These are phyloP conservation scores for Eucalyptus sp. DNA, from an alignment of 345 rosid species.

Conservation along the genomic window DNA sequence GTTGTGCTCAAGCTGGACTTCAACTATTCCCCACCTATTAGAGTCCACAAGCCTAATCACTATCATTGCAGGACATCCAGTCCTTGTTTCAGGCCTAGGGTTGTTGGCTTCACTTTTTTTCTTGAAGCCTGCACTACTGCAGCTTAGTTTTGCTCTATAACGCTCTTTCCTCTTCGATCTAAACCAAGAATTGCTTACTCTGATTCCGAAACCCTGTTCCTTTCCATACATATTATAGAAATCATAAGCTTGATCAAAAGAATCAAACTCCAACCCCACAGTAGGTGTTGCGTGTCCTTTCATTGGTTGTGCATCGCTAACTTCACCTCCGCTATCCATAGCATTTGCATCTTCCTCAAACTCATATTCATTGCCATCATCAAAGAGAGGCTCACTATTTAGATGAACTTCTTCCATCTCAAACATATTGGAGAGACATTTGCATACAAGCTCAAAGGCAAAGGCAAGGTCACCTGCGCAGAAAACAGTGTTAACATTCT, in stretches of 20 bases:
- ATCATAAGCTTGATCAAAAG: conserved; percentile 74
- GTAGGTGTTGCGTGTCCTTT: conserved; percentile 37
- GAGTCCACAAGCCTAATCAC: conserved; percentile 55
- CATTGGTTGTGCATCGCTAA: conserved; percentile 12
- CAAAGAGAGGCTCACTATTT: conserved; percentile 25
- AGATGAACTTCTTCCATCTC: conserved; percentile 50
- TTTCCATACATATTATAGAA: conserved; percentile 66
- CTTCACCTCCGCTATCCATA: background rate
- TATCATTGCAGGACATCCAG: conserved; percentile 83
- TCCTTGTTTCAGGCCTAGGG: conserved; percentile 71
- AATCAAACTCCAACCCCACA: conserved; percentile 72
- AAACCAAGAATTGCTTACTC: conserved; percentile 81
- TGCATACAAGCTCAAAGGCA: background rate
- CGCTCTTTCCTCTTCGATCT: conserved; percentile 76
- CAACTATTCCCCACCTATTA: conserved; percentile 65
- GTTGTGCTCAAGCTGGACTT: conserved; percentile 73
- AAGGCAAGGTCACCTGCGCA: background rate
- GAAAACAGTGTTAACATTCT: background rate
- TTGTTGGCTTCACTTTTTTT: conserved; percentile 53
- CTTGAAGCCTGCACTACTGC: conserved; percentile 89
- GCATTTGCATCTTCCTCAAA: conserved; percentile 7
- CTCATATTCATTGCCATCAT: conserved; percentile 23
- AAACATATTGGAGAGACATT: background rate
- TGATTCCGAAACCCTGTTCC: conserved; percentile 67
- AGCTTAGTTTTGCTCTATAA: conserved; percentile 81